Percentiles rank a stretch among this genome's conserved stretches.
These are phyloP conservation scores for Calonectria henricotiae DNA, from an alignment of 2,329 filamentous ascomycete species.

Conservation along the genomic window DNA sequence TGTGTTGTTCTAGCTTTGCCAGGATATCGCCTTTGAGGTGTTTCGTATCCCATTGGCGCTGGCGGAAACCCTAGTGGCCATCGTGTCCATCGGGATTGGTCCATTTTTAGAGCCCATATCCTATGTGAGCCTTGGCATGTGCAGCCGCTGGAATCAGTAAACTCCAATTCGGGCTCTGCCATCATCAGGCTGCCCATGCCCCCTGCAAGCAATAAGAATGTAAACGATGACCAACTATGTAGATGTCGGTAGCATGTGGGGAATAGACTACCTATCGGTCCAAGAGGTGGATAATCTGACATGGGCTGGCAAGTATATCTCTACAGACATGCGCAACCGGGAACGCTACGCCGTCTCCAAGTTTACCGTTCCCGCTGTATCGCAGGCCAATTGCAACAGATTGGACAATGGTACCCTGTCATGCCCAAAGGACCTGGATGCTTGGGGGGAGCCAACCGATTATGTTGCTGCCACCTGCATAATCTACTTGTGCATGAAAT, in stretches of 20 bases:
- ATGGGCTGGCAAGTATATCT: constrained; percentile 25
- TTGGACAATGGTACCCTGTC: background rate
- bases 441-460: background rate
- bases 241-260: background rate
- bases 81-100: constrained; percentile 32
- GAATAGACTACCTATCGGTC: background rate
- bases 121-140: constrained; percentile 25
- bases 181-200: constrained; percentile 7
- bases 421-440: background rate
- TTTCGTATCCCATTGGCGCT: constrained; percentile 6
- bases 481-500: constrained; percentile 7
- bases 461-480: constrained; percentile 16
- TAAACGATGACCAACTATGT: background rate
- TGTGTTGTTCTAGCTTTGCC: background rate
- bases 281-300: constrained; percentile 13
- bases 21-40: background rate
- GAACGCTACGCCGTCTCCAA: constrained; percentile 1
- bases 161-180: background rate
- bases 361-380: background rate
- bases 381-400: background rate
- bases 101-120: constrained; percentile 24
- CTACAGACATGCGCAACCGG: constrained; percentile 5
- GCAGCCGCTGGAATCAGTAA: constrained; percentile 8
- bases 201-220: background rate
- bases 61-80: constrained; percentile 2